Evolutionary conservation across 768 basidiomycete genomes (phyloP).

Genomic region (Kwoniella sp.): DNA sequence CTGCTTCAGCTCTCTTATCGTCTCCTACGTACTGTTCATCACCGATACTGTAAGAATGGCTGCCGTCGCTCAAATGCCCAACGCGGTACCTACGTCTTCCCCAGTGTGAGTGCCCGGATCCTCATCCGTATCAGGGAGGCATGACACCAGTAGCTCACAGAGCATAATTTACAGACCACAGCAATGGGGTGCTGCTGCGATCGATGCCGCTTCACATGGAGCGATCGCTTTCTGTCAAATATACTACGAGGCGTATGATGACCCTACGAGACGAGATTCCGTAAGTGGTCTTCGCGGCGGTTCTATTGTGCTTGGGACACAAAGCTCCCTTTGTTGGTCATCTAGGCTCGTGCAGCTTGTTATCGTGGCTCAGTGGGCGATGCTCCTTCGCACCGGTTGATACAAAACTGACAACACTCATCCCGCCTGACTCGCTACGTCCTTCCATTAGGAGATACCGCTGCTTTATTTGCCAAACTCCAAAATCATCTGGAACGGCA

Average conservation of each 20-base stretch:
- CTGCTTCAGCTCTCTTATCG: no score
- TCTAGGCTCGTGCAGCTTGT: neutral
- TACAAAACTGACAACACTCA: neutral
- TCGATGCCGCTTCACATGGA: constrained; percentile 49
- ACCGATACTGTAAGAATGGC: neutral
- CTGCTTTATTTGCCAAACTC: constrained; percentile 41
- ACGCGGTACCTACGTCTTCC: neutral
- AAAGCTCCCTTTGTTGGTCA: neutral
- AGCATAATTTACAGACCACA: constrained; percentile 19
- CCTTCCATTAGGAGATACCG: constrained; percentile 35
- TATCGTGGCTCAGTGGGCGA: no score
- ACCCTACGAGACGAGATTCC: constrained; percentile 37
- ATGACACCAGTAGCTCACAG: no score
- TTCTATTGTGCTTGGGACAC: neutral
- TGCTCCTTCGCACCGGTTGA: neutral
- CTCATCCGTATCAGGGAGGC: no score
- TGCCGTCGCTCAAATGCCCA: neutral
- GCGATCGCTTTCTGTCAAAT: constrained; percentile 51
- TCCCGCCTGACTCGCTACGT: neutral
- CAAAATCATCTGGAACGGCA: constrained; percentile 51
- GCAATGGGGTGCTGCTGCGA: constrained; percentile 40
- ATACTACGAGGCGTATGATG: constrained; percentile 52
- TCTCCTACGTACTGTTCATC: no score
- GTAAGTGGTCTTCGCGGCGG: constrained; percentile 26
- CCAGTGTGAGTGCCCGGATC: neutral